phyloP scores from a whole-genome alignment of 2,329 filamentous ascomycete species.

The Fusarium hainanense region DNA sequence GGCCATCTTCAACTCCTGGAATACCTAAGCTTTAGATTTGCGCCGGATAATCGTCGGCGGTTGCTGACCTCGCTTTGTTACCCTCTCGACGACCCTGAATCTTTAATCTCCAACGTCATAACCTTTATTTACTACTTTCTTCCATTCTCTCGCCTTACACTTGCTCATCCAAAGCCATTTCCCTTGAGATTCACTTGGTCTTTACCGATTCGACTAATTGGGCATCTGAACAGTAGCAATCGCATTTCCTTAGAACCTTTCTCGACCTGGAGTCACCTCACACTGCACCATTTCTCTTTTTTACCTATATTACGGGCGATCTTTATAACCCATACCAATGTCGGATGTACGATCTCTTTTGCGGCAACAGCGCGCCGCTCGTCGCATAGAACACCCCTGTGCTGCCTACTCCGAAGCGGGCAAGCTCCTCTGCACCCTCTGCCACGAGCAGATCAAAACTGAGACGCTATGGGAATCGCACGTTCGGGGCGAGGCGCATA shows the following conservation, averaged over 20 bases:
- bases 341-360: slow-evolving; percentile 83
- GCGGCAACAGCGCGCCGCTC: slow-evolving; percentile 79
- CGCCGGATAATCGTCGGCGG: slow-evolving; percentile 49
- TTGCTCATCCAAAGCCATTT: neutral
- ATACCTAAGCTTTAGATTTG: slow-evolving; percentile 21
- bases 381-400: slow-evolving; percentile 76
- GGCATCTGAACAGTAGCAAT: neutral
- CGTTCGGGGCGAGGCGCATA: slow-evolving; percentile 60
- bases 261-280: slow-evolving; percentile 20
- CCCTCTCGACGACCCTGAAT: slow-evolving; percentile 26
- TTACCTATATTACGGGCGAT: neutral
- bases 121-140: slow-evolving; percentile 12
- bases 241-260: neutral
- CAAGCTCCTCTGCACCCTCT: slow-evolving; percentile 74
- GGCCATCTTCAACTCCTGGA: neutral
- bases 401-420: slow-evolving; percentile 75
- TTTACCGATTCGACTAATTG: neutral
- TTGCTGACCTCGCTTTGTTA: slow-evolving; percentile 33
- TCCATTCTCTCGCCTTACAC: slow-evolving; percentile 2
- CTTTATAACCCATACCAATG: slow-evolving; percentile 60
- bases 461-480: slow-evolving; percentile 77
- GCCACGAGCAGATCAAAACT: slow-evolving; percentile 71
- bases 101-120: slow-evolving; percentile 27
- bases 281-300: slow-evolving; percentile 2
- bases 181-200: neutral